Evolutionary conservation across 164 flowering plant genomes (phyloP), one percentile per base, ranked within the genome.

Genomic region (Piper betle): DNA sequence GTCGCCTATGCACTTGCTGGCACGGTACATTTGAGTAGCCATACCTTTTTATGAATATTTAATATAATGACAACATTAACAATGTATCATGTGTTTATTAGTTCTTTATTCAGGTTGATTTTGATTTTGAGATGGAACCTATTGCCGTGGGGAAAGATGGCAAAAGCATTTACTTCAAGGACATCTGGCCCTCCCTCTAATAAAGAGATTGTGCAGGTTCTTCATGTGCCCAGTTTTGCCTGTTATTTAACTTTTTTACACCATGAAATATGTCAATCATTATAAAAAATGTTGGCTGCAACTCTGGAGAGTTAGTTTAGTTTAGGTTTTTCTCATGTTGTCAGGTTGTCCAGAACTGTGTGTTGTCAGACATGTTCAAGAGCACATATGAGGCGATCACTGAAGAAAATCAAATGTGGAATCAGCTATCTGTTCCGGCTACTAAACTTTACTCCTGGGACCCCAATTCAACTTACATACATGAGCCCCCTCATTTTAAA

Each of bases 1-100:
- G 96, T 92, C 59, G 98, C 98, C 2, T 92, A 89, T 75, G 98
- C 96, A 54, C 88, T 92, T 69, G 96, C 93, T 76, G 98, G 98
- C 68, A 92, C 96, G 62, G 96, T 89, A 71, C 40, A 48, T 9
- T 3, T n/a, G n/a, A n/a, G n/a, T n/a, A n/a, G n/a, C n/a, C n/a
- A n/a, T n/a, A n/a, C n/a, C n/a, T n/a, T n/a, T n/a, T n/a, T n/a
- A n/a, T n/a, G 62, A 5, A 16, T 25, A 37, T n/a, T n/a, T n/a
- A n/a, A n/a, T n/a, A n/a, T n/a, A n/a, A n/a, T n/a, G n/a, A n/a
- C n/a, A n/a, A n/a, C n/a, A n/a, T n/a, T n/a, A n/a, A n/a, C n/a
- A n/a, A n/a, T n/a, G n/a, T n/a, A n/a, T n/a, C n/a, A n/a, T n/a
- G n/a, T n/a, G n/a, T n/a, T n/a, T n/a, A n/a, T n/a, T n/a, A n/a